Evolutionary conservation across 2,329 filamentous ascomycete genomes (phyloP).

Genomic region (Arachnomyces sp.): DNA sequence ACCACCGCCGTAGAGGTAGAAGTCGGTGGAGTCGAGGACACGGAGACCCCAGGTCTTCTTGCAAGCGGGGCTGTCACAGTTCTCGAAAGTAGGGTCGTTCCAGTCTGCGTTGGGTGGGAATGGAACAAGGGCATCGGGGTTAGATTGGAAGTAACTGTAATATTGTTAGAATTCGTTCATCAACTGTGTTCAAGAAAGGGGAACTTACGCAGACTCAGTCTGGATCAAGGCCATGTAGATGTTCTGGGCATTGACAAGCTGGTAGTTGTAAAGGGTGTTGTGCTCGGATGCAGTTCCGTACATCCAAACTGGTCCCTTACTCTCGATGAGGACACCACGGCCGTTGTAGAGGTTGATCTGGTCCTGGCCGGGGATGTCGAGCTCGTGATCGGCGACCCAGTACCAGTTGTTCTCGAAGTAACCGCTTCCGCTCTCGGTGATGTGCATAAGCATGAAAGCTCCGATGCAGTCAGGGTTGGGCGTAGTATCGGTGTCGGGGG

Average conservation of each 20-base stretch:
- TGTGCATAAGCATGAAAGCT: slow-evolving; percentile 56
- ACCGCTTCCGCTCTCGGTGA: slow-evolving; percentile 49
- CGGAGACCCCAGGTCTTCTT: slow-evolving; percentile 72
- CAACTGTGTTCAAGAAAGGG: neutral
- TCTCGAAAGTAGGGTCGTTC: slow-evolving; percentile 50
- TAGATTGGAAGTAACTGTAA: slow-evolving; percentile 61
- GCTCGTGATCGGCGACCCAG: slow-evolving; percentile 85
- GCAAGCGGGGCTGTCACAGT: slow-evolving; percentile 50
- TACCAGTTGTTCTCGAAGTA: slow-evolving; percentile 89
- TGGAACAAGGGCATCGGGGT: slow-evolving; percentile 58
- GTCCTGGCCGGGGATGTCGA: slow-evolving; percentile 62
- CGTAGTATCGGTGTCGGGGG: slow-evolving; percentile 52
- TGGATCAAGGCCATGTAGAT: slow-evolving; percentile 79
- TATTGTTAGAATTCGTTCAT: slow-evolving; percentile 55
- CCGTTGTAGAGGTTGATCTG: slow-evolving; percentile 75
- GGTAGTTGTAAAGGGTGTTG: slow-evolving; percentile 65
- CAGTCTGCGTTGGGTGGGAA: slow-evolving; percentile 28
- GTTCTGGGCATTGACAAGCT: slow-evolving; percentile 66
- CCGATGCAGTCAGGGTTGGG: slow-evolving; percentile 63
- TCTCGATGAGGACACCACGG: slow-evolving; percentile 74
- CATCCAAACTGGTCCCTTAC: slow-evolving; percentile 68
- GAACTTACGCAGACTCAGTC: slow-evolving; percentile 52
- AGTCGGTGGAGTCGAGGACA: slow-evolving; percentile 56
- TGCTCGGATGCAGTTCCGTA: slow-evolving; percentile 63
- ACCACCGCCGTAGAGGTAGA: slow-evolving; percentile 64